These are phyloP conservation scores for Periconia macrospinosa DNA, from an alignment of 2,329 filamentous ascomycete genomes.

Conservation along the genomic window DNA sequence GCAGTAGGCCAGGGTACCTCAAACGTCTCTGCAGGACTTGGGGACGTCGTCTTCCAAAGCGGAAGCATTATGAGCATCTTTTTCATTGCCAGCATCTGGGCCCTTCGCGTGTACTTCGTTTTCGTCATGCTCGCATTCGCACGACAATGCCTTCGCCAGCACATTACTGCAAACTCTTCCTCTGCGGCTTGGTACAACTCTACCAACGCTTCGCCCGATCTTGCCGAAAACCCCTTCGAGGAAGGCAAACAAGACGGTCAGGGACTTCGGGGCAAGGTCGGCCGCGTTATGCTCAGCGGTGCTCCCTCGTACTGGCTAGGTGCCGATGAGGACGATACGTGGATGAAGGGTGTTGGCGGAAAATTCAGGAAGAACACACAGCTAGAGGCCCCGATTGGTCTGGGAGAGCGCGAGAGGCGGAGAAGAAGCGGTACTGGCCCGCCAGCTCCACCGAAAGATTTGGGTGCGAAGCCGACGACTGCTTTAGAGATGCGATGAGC, in stretches of 20 bases:
- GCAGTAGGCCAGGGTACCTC: conserved; percentile 47
- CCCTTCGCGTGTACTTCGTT: conserved; percentile 79
- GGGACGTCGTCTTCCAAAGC: conserved; percentile 66
- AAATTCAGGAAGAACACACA: conserved; percentile 58
- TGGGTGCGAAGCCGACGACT: conserved; percentile 15
- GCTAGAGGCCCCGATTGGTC: conserved; percentile 46
- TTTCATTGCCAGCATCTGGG: conserved; percentile 72
- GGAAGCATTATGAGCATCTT: conserved; percentile 76
- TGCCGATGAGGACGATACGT: conserved; percentile 64
- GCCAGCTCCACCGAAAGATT: conserved; percentile 40
- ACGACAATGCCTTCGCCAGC: conserved; percentile 71
- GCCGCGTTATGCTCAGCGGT: conserved; percentile 75
- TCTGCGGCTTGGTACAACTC: conserved; percentile 45
- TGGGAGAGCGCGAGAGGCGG: conserved; percentile 61
- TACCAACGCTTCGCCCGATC: conserved; percentile 43
- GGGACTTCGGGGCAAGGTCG: conserved; percentile 77
- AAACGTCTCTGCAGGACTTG: conserved; percentile 50
- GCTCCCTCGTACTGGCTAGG: conserved; percentile 82
- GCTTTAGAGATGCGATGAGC: conserved; percentile 20
- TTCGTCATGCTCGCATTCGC: conserved; percentile 83
- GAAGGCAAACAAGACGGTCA: conserved; percentile 70
- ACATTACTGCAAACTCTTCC: conserved; percentile 56
- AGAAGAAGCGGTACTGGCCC: conserved; percentile 65
- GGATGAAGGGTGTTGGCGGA: conserved; percentile 65
- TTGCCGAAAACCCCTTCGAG: conserved; percentile 70